Percentiles rank a stretch among this genome's conserved stretches.
These are phyloP conservation scores for Hura crepitans DNA, from an alignment of 441 rosid genomes.

Conservation along the genomic window DNA sequence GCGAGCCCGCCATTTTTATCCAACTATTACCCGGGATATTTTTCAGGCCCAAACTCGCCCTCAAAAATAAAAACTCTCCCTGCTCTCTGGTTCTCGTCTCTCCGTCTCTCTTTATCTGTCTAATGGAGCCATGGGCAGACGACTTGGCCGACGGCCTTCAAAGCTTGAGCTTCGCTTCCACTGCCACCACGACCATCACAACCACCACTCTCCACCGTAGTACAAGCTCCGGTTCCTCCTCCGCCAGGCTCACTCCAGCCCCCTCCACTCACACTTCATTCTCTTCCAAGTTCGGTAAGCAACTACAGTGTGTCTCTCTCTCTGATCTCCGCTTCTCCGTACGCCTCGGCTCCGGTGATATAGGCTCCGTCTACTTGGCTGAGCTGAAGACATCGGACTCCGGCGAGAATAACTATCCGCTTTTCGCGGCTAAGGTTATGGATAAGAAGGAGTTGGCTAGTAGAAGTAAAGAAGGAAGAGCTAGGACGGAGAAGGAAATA, in stretches of 20 bases:
- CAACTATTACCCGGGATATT: too few relatives aligned
- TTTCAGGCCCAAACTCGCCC: constrained; percentile 2
- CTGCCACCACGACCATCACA: constrained; percentile 44
- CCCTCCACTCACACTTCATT: constrained; percentile 57
- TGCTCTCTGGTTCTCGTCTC: constrained; percentile 9
- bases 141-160: constrained; percentile 84
- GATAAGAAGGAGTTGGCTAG: constrained; percentile 75
- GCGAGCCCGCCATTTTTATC: too few relatives aligned
- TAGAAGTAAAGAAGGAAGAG: constrained; percentile 78
- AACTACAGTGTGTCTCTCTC: constrained; percentile 22
- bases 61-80: constrained; percentile 12
- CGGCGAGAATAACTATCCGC: constrained; percentile 19
- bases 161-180: constrained; percentile 83
- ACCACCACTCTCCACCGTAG: constrained; percentile 60
- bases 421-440: constrained; percentile 84
- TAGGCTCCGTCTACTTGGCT: constrained; percentile 65
- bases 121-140: constrained; percentile 71
- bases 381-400: constrained; percentile 38
- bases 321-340: constrained; percentile 42
- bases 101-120: constrained; percentile 1
- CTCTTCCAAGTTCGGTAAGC: constrained; percentile 39
- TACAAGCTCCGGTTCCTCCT: constrained; percentile 67
- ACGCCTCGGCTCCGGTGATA: constrained; percentile 62
- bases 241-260: constrained; percentile 57
- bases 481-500: constrained; percentile 78